A percentile compares a stretch with the other conserved stretches of the same genome.
phyloP scores from a whole-genome alignment of 2,329 filamentous ascomycete genomes.

The Diaporthe citriasiana region DNA sequence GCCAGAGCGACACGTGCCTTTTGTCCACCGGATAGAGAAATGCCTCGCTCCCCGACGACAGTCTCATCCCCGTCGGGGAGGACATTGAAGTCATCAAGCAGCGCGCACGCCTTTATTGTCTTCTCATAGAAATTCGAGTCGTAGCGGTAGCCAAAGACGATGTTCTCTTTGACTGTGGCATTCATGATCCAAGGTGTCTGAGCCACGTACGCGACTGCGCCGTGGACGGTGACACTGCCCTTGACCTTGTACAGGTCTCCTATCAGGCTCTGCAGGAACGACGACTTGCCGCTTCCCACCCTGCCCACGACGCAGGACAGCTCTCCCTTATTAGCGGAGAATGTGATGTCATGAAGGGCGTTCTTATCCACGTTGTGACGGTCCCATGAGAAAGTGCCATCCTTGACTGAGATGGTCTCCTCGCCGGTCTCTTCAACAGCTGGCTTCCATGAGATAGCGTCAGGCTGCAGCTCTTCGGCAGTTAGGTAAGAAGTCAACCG shows the following conservation, averaged over 20 bases:
- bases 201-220: slow-evolving; percentile 89
- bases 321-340: slow-evolving; percentile 91
- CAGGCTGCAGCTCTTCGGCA: slow-evolving; percentile 89
- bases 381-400: slow-evolving; percentile 96
- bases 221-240: slow-evolving; percentile 86
- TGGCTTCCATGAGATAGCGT: slow-evolving; percentile 81
- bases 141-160: slow-evolving; percentile 94
- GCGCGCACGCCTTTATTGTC: slow-evolving; percentile 90
- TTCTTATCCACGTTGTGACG: slow-evolving; percentile 77
- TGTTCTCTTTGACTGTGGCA: slow-evolving; percentile 96
- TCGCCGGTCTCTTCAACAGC: slow-evolving; percentile 83
- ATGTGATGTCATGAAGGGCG: slow-evolving; percentile 86
- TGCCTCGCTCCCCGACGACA: slow-evolving; percentile 95
- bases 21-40: slow-evolving; percentile 95
- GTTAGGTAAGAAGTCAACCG: slow-evolving; percentile 87
- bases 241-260: slow-evolving; percentile 93
- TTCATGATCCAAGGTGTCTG: slow-evolving; percentile 98
- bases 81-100: slow-evolving; percentile 90
- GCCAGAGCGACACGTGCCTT: slow-evolving; percentile 94
- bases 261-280: slow-evolving; percentile 87
- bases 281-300: slow-evolving; percentile 96
- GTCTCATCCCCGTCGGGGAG: slow-evolving; percentile 97
- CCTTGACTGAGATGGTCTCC: slow-evolving; percentile 85
- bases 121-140: slow-evolving; percentile 95
- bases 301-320: slow-evolving; percentile 93